Conservation (phyloP, 2,329 filamentous ascomycete genomes). For the Parafenestella ontariensis region DNA sequence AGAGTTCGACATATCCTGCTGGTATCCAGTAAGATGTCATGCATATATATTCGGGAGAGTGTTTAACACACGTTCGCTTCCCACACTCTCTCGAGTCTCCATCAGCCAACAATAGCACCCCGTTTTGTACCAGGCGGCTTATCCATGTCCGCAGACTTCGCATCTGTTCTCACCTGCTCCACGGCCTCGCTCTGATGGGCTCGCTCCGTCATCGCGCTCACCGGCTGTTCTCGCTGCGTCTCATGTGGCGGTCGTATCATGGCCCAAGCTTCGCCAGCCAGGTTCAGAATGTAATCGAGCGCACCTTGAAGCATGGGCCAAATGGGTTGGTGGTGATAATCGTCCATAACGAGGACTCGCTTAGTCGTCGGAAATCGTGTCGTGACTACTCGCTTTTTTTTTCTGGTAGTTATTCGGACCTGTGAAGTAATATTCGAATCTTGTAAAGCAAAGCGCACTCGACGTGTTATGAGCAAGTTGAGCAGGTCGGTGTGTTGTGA, state of each 20-base stretch:
- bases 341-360: slow-evolving; percentile 14
- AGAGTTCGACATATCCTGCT: too few species aligned
- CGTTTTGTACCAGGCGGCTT: not conserved
- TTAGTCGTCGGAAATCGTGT: not conserved
- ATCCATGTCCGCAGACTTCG: too few species aligned
- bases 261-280: slow-evolving; percentile 18
- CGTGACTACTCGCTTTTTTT: not conserved
- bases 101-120: not conserved
- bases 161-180: not conserved
- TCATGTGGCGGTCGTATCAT: slow-evolving; percentile 17
- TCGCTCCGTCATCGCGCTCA: not conserved
- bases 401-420: not conserved
- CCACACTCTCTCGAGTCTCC: too few species aligned
- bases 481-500: not conserved
- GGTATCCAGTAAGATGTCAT: too few species aligned
- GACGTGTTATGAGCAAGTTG: not conserved
- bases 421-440: not conserved
- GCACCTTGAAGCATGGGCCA: slow-evolving; percentile 27
- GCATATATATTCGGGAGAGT: too few species aligned
- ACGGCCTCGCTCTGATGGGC: not conserved
- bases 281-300: slow-evolving; percentile 20
- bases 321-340: slow-evolving; percentile 23
- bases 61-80: too few species aligned
- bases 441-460: too few species aligned
- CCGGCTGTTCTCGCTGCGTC: not conserved